phyloP scores from a whole-genome alignment of 2,329 filamentous ascomycete genomes.

The Neofusicoccum laricinum region DNA sequence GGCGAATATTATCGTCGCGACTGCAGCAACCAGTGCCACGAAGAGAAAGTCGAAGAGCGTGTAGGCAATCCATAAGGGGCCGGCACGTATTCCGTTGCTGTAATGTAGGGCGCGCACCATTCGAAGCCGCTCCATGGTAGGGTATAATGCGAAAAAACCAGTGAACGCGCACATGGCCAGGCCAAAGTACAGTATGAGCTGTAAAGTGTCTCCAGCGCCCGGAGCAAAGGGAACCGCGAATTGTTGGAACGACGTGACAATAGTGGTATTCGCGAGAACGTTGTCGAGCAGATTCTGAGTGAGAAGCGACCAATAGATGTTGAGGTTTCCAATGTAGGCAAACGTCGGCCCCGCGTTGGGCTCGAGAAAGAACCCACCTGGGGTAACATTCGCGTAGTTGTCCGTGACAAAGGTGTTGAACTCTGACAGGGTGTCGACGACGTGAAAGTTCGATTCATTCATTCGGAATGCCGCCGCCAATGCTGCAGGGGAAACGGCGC shows the following conservation, averaged over 20 bases:
- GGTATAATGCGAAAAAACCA: conserved; percentile 84
- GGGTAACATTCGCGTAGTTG: conserved; percentile 66
- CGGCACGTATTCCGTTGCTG: conserved; percentile 80
- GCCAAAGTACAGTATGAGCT: conserved; percentile 78
- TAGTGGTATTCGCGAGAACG: conserved; percentile 65
- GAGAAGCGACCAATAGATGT: conserved; percentile 67
- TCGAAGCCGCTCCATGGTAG: conserved; percentile 75
- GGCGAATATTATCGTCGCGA: conserved; percentile 68
- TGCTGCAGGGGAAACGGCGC: conserved; percentile 27
- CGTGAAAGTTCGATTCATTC: conserved; percentile 37
- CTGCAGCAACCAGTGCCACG: conserved; percentile 62
- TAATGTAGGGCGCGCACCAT: conserved; percentile 85
- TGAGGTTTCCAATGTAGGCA: conserved; percentile 66
- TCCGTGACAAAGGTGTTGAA: conserved; percentile 65
- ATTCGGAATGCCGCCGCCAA: conserved; percentile 30
- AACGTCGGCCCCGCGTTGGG: conserved; percentile 61
- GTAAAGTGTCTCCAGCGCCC: conserved; percentile 67
- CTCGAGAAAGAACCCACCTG: conserved; percentile 77
- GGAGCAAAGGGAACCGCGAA: conserved; percentile 75
- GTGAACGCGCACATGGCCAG: conserved; percentile 76
- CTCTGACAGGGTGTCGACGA: conserved; percentile 62
- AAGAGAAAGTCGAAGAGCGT: conserved; percentile 75
- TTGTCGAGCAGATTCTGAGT: conserved; percentile 87
- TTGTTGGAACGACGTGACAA: conserved; percentile 67
- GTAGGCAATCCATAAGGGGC: conserved; percentile 84